Conservation (phyloP, 805 yeast species). For the Starmerella stellata region DNA sequence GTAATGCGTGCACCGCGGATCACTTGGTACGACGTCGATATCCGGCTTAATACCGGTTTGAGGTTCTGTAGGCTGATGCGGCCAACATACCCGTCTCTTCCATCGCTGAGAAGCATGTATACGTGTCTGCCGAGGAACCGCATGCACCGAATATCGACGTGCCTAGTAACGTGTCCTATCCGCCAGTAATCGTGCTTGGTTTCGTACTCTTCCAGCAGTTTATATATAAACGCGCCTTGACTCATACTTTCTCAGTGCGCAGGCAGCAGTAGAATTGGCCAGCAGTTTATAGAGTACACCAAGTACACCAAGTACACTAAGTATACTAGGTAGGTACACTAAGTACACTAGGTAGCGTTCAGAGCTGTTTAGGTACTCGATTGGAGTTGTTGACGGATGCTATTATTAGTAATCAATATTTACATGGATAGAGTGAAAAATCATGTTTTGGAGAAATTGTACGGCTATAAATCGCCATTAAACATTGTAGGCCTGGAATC, state of each 20-base stretch:
- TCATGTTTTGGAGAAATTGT: constrained; percentile 19
- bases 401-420: no score
- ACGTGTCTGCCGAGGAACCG: neutral
- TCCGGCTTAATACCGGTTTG: neutral
- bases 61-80: neutral
- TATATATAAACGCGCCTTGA: neutral
- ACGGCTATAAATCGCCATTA: constrained; percentile 15
- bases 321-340: no score
- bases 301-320: no score
- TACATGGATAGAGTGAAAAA: constrained; percentile 5
- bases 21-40: neutral
- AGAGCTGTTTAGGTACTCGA: no score
- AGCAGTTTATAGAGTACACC: no score
- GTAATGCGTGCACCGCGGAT: neutral
- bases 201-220: neutral
- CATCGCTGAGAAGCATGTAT: neutral
- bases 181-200: neutral
- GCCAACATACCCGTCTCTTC: neutral
- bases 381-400: no score
- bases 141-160: neutral
- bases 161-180: neutral
- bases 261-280: no score
- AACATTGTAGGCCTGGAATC: constrained; percentile 24
- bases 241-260: no score
- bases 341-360: no score